These are phyloP conservation scores for Kalaharituber pfeilii DNA, from an alignment of 2,329 filamentous ascomycete species.

Conservation along the genomic window DNA sequence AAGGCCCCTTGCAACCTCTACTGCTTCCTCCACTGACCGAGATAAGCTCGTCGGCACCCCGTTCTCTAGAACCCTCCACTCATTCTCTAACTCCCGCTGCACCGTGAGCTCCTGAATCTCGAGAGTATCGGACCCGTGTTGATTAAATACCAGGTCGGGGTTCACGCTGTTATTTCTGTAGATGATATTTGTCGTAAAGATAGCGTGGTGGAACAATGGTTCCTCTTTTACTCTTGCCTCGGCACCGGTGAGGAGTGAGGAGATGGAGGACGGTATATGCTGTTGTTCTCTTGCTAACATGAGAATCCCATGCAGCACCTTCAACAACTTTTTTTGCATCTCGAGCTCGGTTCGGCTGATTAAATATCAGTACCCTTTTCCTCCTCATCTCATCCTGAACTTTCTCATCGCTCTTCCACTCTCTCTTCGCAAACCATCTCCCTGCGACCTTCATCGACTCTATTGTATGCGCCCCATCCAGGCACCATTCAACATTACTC, in stretches of 20 bases:
- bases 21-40: background rate
- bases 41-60: slow-evolving; percentile 6
- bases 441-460: slow-evolving; percentile 1
- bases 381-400: slow-evolving; percentile 19
- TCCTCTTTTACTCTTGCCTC: too few relatives aligned
- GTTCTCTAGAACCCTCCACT: slow-evolving; percentile 14
- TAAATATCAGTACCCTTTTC: slow-evolving; percentile 32
- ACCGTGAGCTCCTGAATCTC: slow-evolving; percentile 44
- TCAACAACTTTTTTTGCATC: slow-evolving; percentile 43
- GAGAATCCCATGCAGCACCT: slow-evolving; percentile 34
- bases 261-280: slow-evolving; percentile 27
- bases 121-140: slow-evolving; percentile 41
- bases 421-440: background rate
- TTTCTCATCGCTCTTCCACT: slow-evolving; percentile 3
- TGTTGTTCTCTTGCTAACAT: too few relatives aligned
- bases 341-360: slow-evolving; percentile 34
- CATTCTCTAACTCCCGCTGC: slow-evolving; percentile 40
- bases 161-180: slow-evolving; percentile 23
- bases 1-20: background rate
- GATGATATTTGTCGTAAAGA: slow-evolving; percentile 66
- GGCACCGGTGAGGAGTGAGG: too few relatives aligned
- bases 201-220: slow-evolving; percentile 49
- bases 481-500: slow-evolving; percentile 5
- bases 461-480: slow-evolving; percentile 10
- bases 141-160: slow-evolving; percentile 44